Evolutionary conservation across 2,329 filamentous ascomycete species (phyloP), one percentile per base, ranked within the genome.

Genomic region (Zasmidium cellare): DNA sequence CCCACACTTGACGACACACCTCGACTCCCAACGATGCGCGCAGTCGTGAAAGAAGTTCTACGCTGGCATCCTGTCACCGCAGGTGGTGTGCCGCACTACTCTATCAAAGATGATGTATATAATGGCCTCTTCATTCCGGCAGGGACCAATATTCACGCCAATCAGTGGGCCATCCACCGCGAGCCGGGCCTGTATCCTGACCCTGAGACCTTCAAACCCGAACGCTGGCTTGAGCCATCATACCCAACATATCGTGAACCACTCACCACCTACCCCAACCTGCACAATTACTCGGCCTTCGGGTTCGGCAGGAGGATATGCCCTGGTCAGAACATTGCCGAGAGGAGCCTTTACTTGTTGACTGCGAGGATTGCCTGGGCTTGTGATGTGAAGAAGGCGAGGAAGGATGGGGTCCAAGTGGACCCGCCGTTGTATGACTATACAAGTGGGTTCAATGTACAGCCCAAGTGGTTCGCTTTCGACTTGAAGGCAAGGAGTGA

Each of bases 21-120:
- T 1, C 70, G 78, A 16, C 71, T 86, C 19, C 83, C 83, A 0
- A 82, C 76, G 0, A 76, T 85, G 9, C 74, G 82, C 16, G 83
- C 83, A 1, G 81, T 81, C 45, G 71, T 85, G 23, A 84, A 85
- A 69, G 84, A 86, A 71, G 82, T 80, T 14, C 68, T 84, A n/a
- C 74, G 83, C 46, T 85, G 83, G 83, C 75, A 82, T 51, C 84
- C 82, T 2, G 78, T 81, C 35, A 80, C 83, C 3, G 81, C 82
- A 7, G 63, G 60, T 47, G 58, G 58, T 1, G 45, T 61, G 14
- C 55, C 58, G 2, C 58, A 61, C 47, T 44, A 73, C 46, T 76
- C 81, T 14, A 74, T 80, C 1, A 69, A 79, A 48, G 83, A 86
- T 50, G 84, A 87, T 55, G 73, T 79, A 11, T 87, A 86, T 65